Evolutionary conservation across 176 grass and related monocot genomes (phyloP).

Genomic region (Ensete glaucum): DNA sequence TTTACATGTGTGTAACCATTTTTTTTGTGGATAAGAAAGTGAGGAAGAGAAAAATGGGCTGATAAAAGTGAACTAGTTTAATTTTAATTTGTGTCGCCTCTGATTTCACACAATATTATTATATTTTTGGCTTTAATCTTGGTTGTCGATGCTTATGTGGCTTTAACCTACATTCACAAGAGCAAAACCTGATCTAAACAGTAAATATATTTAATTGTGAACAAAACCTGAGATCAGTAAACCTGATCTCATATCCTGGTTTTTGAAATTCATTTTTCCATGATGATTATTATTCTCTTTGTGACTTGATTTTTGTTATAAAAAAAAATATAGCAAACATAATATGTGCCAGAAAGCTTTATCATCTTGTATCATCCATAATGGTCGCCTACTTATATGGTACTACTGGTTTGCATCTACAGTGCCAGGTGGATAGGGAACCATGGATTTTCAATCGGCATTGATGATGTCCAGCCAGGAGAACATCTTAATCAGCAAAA

Average conservation of each 20-base stretch:
- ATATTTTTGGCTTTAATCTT: not conserved
- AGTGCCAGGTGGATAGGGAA: conserved; percentile 99
- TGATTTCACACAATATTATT: not conserved
- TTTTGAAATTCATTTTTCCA: not conserved
- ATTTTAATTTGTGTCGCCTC: not conserved
- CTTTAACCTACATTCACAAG: not conserved
- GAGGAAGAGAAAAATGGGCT: not conserved
- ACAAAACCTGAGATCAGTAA: no score
- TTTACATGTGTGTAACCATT: no score
- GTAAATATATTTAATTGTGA: no score
- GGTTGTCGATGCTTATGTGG: not conserved
- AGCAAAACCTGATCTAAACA: no score
- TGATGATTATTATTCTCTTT: not conserved
- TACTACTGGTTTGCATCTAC: conserved; percentile 10
- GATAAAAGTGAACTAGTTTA: not conserved
- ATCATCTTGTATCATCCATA: not conserved
- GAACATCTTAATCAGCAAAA: conserved; percentile 58
- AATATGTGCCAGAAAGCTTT: no score
- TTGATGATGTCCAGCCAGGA: conserved; percentile 86
- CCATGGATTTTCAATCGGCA: conserved; percentile 95
- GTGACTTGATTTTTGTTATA: not conserved
- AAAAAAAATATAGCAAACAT: not conserved
- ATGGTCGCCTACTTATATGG: not conserved
- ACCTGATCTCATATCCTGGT: no score
- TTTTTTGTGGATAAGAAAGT: no score